Evolutionary conservation across 495 filamentous ascomycete genomes (phyloP).

Genomic region (Talaromyces stipitatus): DNA sequence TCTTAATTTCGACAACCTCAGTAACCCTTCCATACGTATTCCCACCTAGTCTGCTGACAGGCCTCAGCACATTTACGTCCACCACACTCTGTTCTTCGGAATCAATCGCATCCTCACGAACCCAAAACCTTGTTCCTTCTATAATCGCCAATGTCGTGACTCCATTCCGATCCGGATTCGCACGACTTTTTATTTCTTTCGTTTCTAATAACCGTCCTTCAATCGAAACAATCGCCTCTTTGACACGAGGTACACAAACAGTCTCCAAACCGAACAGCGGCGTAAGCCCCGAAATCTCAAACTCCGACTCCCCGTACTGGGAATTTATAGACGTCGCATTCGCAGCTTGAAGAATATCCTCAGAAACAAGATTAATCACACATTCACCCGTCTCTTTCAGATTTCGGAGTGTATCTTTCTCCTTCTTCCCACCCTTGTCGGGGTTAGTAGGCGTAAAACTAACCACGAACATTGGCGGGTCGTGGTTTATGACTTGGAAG

Average conservation of each 20-base stretch:
- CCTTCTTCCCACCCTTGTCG: conserved; percentile 35
- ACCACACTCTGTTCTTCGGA: conserved; percentile 58
- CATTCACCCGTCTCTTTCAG: conserved; percentile 61
- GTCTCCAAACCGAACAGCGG: conserved; percentile 52
- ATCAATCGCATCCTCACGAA: conserved; percentile 79
- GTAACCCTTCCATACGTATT: conserved; percentile 70
- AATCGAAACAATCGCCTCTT: conserved; percentile 73
- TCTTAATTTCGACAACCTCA: conserved; percentile 67
- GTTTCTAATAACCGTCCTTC: conserved; percentile 70
- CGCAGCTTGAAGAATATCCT: conserved; percentile 81
- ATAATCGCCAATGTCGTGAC: conserved; percentile 66
- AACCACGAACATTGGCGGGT: conserved; percentile 83
- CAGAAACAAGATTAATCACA: conserved; percentile 79
- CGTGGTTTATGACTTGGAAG: conserved; percentile 75
- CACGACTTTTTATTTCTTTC: conserved; percentile 67
- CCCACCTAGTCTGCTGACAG: conserved; percentile 73
- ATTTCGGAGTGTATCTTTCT: conserved; percentile 75
- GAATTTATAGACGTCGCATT: conserved; percentile 73
- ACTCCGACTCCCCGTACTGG: conserved; percentile 74
- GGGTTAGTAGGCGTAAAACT: conserved; percentile 48
- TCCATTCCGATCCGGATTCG: conserved; percentile 60
- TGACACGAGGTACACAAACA: conserved; percentile 66
- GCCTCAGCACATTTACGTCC: conserved; percentile 61
- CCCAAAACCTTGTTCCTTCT: conserved; percentile 86
- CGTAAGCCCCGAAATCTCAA: conserved; percentile 70